These are phyloP conservation scores for Talaromyces wortmannii DNA, from an alignment of 495 filamentous ascomycete species.

Conservation along the genomic window DNA sequence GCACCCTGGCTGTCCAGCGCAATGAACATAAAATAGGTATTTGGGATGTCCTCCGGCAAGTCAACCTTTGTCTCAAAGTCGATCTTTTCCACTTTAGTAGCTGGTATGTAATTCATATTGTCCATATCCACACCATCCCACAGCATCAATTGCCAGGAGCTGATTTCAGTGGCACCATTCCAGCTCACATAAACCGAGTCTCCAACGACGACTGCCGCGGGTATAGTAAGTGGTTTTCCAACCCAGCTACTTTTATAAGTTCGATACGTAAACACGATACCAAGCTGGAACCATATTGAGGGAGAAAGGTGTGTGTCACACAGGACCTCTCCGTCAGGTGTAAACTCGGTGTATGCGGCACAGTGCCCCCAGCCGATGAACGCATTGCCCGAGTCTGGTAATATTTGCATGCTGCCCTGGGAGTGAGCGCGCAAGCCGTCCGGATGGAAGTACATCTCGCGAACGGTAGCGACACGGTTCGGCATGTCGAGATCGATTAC, in stretches of 20 bases:
- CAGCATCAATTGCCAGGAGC: conserved; percentile 20
- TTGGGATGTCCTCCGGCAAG: background rate
- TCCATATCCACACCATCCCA: conserved; percentile 17
- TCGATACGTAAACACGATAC: conserved; percentile 13
- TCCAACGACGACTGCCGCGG: conserved; percentile 16
- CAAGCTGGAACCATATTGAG: conserved; percentile 14
- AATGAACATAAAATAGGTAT: background rate
- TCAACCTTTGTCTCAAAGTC: background rate
- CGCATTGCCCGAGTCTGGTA: conserved; percentile 41
- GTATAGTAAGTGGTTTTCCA: conserved; percentile 16
- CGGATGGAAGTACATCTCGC: conserved; percentile 16
- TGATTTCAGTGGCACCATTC: conserved; percentile 40
- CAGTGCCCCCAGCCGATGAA: conserved; percentile 52
- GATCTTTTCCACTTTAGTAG: conserved; percentile 8
- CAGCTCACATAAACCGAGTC: conserved; percentile 34
- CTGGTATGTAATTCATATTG: background rate
- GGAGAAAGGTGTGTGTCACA: conserved; percentile 28
- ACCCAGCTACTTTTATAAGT: conserved; percentile 27
- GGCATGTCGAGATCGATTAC: conserved; percentile 19
- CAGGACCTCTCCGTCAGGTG: no score
- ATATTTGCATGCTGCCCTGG: conserved; percentile 51
- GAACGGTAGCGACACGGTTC: conserved; percentile 12
- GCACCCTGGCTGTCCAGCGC: background rate
- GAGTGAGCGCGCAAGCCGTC: conserved; percentile 34
- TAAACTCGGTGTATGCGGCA: conserved; percentile 34